Evolutionary conservation across 2,329 filamentous ascomycete species (phyloP).

Genomic region (Phoma herbarum): DNA sequence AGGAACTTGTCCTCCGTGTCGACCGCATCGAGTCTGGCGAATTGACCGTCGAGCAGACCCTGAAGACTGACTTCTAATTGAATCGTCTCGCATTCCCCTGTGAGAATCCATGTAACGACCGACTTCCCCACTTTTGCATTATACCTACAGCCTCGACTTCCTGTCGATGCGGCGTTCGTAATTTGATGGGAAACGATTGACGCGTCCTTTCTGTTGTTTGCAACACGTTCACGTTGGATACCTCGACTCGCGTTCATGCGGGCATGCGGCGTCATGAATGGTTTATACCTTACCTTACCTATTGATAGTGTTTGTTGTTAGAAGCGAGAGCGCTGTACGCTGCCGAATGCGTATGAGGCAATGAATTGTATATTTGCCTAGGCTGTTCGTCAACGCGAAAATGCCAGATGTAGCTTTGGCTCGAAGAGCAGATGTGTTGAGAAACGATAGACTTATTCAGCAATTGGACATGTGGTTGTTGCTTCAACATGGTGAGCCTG

Average conservation of each 20-base stretch:
- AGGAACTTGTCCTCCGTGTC: constrained; percentile 55
- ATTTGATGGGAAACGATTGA: not conserved
- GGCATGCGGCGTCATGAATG: constrained; percentile 19
- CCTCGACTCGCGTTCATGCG: constrained; percentile 18
- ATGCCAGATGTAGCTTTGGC: not conserved
- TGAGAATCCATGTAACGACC: not conserved
- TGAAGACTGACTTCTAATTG: constrained; percentile 44
- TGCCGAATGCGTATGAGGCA: not conserved
- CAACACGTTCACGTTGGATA: constrained; percentile 22
- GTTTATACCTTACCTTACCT: constrained; percentile 21
- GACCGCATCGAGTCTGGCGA: constrained; percentile 53
- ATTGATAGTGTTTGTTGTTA: constrained; percentile 31
- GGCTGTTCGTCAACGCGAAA: not conserved
- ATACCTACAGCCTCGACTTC: constrained; percentile 2
- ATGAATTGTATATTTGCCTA: not conserved
- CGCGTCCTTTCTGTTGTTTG: not conserved
- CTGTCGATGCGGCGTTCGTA: constrained; percentile 8
- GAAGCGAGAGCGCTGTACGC: not conserved
- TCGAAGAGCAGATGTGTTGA: too few species aligned
- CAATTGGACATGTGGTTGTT: not conserved
- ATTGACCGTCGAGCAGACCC: constrained; percentile 45
- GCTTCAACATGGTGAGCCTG: not conserved
- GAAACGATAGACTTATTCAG: too few species aligned
- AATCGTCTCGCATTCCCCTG: not conserved
- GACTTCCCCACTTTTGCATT: constrained; percentile 4